Percentiles rank a stretch among this genome's conserved stretches.
These are phyloP conservation scores for Trichoderma guizhouense DNA, from an alignment of 2,329 filamentous ascomycete species.

Conservation along the genomic window DNA sequence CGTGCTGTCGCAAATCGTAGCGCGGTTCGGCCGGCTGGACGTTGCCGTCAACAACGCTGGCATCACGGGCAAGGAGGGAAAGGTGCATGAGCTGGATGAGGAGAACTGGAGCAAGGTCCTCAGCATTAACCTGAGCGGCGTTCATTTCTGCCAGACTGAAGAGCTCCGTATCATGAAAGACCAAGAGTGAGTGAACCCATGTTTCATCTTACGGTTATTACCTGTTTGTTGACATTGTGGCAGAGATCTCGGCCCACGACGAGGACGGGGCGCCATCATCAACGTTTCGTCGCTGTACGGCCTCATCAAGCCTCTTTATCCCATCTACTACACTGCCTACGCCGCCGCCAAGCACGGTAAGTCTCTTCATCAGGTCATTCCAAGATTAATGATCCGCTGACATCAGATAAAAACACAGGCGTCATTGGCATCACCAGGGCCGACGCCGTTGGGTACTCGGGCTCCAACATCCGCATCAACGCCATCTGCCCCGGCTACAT, in stretches of 20 bases:
- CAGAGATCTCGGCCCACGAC: conserved; percentile 35
- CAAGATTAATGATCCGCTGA: neutral
- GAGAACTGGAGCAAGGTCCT: conserved; percentile 46
- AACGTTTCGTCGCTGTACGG: conserved; percentile 54
- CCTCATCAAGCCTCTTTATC: conserved; percentile 37
- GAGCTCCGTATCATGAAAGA: conserved; percentile 50
- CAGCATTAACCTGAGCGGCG: conserved; percentile 23
- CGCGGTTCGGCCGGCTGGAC: too few species aligned
- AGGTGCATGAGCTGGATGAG: conserved; percentile 29
- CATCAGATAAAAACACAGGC: conserved; percentile 19
- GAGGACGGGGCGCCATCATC: conserved; percentile 50
- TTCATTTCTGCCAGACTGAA: conserved; percentile 48
- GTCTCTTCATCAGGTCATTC: neutral
- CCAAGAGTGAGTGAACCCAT: conserved; percentile 39
- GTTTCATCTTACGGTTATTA: too few species aligned
- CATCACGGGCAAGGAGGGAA: conserved; percentile 39
- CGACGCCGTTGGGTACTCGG: conserved; percentile 52
- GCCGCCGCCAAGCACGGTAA: conserved; percentile 49
- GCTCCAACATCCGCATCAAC: conserved; percentile 54
- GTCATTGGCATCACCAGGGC: conserved; percentile 52
- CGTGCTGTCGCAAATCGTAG: too few species aligned
- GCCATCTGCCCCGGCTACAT: conserved; percentile 56
- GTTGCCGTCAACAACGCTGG: conserved; percentile 33
- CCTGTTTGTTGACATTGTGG: neutral
- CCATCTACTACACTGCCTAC: conserved; percentile 45